Percentiles rank a stretch among this genome's conserved stretches.
Conservation (phyloP, 73 alveolate species). For the Halteria grandinella region DNA sequence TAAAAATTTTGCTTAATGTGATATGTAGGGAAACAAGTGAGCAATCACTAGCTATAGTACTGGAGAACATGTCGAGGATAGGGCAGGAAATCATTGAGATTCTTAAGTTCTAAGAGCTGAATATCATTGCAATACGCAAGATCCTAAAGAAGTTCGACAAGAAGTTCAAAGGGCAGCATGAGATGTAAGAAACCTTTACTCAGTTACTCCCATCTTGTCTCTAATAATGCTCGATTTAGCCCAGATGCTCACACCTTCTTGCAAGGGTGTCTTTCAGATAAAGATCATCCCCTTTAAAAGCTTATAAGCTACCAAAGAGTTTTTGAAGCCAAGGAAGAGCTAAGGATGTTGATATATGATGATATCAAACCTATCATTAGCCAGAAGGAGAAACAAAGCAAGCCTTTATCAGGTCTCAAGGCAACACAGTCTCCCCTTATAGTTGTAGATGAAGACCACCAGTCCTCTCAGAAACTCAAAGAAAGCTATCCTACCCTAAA, state of each 20-base stretch:
- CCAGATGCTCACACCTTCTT: conserved; percentile 22
- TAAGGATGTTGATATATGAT: neutral
- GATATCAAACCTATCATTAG: neutral
- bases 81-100: conserved; percentile 25
- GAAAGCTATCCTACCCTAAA: neutral
- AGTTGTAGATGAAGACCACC: neutral
- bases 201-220: too few relatives aligned
- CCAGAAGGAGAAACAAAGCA: neutral
- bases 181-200: conserved; percentile 3
- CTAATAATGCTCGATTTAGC: too few relatives aligned
- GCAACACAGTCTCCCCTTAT: neutral
- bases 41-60: conserved; percentile 14
- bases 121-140: conserved; percentile 39
- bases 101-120: conserved; percentile 37
- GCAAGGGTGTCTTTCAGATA: conserved; percentile 1
- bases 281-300: conserved; percentile 4
- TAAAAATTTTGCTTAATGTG: too few relatives aligned
- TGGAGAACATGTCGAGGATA: conserved; percentile 40
- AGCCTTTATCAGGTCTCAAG: neutral
- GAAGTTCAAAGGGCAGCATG: conserved; percentile 16
- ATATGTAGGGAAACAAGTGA: conserved; percentile 38
- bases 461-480: neutral
- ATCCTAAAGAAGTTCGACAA: conserved; percentile 53
- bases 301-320: neutral
- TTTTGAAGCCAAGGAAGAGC: neutral